Percentiles rank a stretch among this genome's conserved stretches.
phyloP scores from a whole-genome alignment of 2,329 filamentous ascomycete genomes.

The Sporothrix humicola region DNA sequence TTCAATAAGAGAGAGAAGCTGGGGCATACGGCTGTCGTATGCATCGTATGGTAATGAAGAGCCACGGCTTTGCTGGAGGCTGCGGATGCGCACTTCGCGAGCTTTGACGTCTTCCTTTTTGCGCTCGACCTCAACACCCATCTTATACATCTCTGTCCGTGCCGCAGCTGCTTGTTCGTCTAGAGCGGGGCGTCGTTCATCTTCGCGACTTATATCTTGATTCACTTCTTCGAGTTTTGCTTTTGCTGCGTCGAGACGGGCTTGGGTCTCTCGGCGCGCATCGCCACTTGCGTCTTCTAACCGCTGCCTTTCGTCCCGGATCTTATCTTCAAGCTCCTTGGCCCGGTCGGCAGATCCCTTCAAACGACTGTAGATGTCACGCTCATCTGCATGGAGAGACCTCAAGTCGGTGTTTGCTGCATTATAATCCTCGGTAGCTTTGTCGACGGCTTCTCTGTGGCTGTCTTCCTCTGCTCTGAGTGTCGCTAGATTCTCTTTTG shows the following conservation, averaged over 20 bases:
- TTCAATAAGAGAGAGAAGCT: conserved; percentile 71
- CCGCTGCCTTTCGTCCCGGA: conserved; percentile 62
- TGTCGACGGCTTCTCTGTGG: conserved; percentile 53
- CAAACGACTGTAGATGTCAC: conserved; percentile 66
- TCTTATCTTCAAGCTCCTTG: conserved; percentile 53
- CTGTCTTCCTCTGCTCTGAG: conserved; percentile 55
- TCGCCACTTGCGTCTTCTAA: conserved; percentile 71
- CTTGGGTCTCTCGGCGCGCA: conserved; percentile 65
- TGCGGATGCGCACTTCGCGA: conserved; percentile 57
- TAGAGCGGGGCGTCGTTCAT: conserved; percentile 44
- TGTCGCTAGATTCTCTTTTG: conserved; percentile 49
- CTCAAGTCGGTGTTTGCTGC: conserved; percentile 39
- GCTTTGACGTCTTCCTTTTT: conserved; percentile 62
- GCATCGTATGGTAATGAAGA: conserved; percentile 57
- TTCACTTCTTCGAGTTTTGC: conserved; percentile 53
- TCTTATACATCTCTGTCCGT: conserved; percentile 43
- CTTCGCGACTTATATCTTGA: conserved; percentile 43
- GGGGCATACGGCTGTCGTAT: conserved; percentile 67
- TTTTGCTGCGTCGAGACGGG: conserved; percentile 62
- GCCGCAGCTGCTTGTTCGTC: conserved; percentile 45
- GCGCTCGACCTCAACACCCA: conserved; percentile 44
- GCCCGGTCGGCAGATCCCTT: conserved; percentile 58
- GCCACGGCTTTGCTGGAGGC: conserved; percentile 62
- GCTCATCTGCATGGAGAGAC: conserved; percentile 64
- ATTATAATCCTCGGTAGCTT: conserved; percentile 59